Conservation (phyloP, 73 alveolate species). For the Paramecium caudatum region DNA sequence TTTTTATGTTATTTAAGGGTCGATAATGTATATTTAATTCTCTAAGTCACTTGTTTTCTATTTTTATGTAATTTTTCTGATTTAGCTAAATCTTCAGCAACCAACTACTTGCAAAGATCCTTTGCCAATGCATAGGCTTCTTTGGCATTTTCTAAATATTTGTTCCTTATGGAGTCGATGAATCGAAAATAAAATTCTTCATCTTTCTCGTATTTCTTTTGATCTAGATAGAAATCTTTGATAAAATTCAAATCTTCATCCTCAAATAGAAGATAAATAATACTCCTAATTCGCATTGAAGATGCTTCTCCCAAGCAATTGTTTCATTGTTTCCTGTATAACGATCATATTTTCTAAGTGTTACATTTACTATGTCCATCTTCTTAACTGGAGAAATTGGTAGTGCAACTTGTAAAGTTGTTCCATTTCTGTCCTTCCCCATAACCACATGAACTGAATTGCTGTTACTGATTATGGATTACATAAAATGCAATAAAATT, state of each 20-base stretch:
- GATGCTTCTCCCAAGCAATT: constrained; percentile 60
- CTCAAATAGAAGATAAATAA: background rate
- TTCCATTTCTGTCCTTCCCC: constrained; percentile 21
- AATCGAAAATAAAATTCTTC: constrained; percentile 10
- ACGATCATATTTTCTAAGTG: constrained; percentile 47
- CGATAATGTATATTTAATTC: constrained; percentile 24
- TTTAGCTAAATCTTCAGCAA: constrained; percentile 39
- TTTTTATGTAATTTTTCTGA: background rate
- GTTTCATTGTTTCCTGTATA: constrained; percentile 61
- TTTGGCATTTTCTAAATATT: background rate
- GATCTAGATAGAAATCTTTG: constrained; percentile 11
- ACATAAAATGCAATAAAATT: constrained; percentile 33
- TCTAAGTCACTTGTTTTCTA: background rate
- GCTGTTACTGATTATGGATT: background rate
- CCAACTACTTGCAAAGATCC: background rate
- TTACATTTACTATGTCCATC: constrained; percentile 27
- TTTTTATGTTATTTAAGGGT: background rate
- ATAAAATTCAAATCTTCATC: constrained; percentile 57
- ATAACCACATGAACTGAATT: background rate
- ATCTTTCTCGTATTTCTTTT: background rate
- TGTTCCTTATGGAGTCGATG: constrained; percentile 7
- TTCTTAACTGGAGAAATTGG: constrained; percentile 21
- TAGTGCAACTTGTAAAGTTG: background rate
- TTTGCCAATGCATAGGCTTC: constrained; percentile 36
- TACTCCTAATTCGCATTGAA: background rate